Percentiles rank a stretch among this genome's conserved stretches.
Evolutionary conservation across 1,139 yeast species (phyloP).

Genomic region (Kluyveromyces sp.): DNA sequence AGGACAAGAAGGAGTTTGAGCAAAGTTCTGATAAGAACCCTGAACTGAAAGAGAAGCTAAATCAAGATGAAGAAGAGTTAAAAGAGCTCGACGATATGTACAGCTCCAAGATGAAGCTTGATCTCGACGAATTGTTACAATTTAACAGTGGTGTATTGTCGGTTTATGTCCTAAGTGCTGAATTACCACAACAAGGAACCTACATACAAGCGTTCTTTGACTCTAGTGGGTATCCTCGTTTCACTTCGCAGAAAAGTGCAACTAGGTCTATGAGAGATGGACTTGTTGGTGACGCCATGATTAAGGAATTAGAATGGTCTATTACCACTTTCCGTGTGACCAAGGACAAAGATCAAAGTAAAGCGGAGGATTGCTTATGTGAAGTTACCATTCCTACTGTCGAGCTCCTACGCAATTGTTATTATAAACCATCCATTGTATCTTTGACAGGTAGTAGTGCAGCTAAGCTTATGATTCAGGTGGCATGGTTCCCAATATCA

Average conservation of each 20-base stretch:
- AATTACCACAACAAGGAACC: slow-evolving; percentile 44
- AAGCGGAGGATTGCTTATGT: slow-evolving; percentile 53
- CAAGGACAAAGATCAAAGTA: slow-evolving; percentile 45
- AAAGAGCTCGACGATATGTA: slow-evolving; percentile 37
- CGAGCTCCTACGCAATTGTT: slow-evolving; percentile 61
- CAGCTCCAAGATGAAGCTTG: slow-evolving; percentile 47
- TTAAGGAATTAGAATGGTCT: slow-evolving; percentile 76
- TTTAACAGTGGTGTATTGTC: slow-evolving; percentile 74
- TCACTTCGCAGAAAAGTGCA: slow-evolving; percentile 44
- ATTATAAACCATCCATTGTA: slow-evolving; percentile 50
- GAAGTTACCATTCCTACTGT: slow-evolving; percentile 62
- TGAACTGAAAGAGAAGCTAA: slow-evolving; percentile 22
- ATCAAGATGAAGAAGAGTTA: slow-evolving; percentile 31
- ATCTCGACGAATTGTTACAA: slow-evolving; percentile 54
- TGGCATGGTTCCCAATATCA: slow-evolving; percentile 74
- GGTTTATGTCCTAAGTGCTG: slow-evolving; percentile 55
- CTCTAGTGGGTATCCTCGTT: slow-evolving; percentile 58
- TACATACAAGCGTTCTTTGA: slow-evolving; percentile 73
- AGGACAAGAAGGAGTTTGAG: slow-evolving; percentile 24
- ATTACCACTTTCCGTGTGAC: slow-evolving; percentile 54
- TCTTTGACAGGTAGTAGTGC: slow-evolving; percentile 43
- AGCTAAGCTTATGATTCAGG: slow-evolving; percentile 50
- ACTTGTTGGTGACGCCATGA: slow-evolving; percentile 58
- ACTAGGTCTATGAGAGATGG: slow-evolving; percentile 41
- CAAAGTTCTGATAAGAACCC: slow-evolving; percentile 16